Evolutionary conservation across 495 filamentous ascomycete species (phyloP).

Genomic region (Penicillium pulvis): DNA sequence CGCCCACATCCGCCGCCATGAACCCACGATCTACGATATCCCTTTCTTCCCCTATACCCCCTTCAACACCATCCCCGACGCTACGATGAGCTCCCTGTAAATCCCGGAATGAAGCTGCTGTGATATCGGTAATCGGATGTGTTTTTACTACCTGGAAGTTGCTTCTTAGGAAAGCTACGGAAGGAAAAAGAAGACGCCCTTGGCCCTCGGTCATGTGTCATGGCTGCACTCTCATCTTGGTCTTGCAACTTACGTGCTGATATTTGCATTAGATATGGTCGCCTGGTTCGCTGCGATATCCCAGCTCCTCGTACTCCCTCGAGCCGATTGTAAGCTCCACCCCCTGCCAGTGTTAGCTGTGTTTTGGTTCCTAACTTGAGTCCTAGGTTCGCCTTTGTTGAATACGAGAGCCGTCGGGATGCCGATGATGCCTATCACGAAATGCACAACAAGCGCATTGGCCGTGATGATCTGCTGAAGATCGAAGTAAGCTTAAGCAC

Average conservation of each 20-base stretch:
- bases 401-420: slow-evolving; percentile 98
- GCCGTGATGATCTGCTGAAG: slow-evolving; percentile 93
- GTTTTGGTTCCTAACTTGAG: slow-evolving; percentile 19
- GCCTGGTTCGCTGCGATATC: slow-evolving; percentile 98
- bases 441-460: slow-evolving; percentile 99
- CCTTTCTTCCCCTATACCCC: slow-evolving; percentile 13
- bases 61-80: slow-evolving; percentile 13
- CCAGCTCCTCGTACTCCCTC: slow-evolving; percentile 90
- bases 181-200: neutral
- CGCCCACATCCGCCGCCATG: slow-evolving; percentile 49
- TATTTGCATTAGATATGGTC: slow-evolving; percentile 73
- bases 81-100: slow-evolving; percentile 19
- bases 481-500: slow-evolving; percentile 74
- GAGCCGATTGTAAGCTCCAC: slow-evolving; percentile 82
- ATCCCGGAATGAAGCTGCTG: neutral
- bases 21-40: slow-evolving; percentile 29
- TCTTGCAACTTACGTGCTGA: neutral
- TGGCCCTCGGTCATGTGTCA: neutral
- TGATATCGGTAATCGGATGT: neutral
- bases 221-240: neutral
- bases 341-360: neutral
- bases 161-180: neutral
- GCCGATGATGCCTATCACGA: slow-evolving; percentile 99
- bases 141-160: neutral
- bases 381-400: slow-evolving; percentile 93